Percentiles rank a stretch among this genome's conserved stretches.
Conservation (phyloP, 2,329 filamentous ascomycete species). For the Orbilia oligospora region DNA sequence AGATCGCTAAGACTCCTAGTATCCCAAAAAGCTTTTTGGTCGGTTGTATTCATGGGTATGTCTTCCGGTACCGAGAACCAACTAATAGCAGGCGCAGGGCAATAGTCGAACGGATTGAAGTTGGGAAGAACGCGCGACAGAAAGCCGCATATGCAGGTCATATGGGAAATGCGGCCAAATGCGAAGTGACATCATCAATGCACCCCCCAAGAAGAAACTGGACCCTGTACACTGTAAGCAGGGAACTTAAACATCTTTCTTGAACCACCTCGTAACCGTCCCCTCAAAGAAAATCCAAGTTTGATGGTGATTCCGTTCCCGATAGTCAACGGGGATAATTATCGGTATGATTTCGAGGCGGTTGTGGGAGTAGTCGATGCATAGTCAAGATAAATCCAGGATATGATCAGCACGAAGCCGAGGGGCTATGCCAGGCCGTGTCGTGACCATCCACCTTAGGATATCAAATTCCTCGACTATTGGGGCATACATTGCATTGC, state of each 20-base stretch:
- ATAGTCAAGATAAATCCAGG: neutral
- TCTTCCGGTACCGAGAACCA: neutral
- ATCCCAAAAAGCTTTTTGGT: neutral
- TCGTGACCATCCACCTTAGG: conserved; percentile 1
- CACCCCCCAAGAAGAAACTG: conserved; percentile 3
- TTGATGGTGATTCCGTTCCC: neutral
- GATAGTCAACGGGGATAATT: neutral
- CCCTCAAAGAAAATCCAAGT: conserved; percentile 39
- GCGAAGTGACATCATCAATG: conserved; percentile 51
- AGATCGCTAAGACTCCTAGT: neutral
- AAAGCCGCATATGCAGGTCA: conserved; percentile 59
- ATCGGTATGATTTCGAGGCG: neutral
- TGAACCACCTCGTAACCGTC: conserved; percentile 11
- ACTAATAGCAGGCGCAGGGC: neutral
- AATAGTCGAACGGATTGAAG: neutral
- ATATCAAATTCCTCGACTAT: conserved; percentile 13
- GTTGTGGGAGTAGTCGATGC: conserved; percentile 1
- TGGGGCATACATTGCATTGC: neutral
- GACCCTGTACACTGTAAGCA: conserved; percentile 54
- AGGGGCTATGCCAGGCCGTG: conserved; percentile 26
- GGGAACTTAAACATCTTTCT: neutral
- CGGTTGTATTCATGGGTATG: conserved; percentile 11
- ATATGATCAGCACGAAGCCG: conserved; percentile 8
- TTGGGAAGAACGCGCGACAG: conserved; percentile 25
- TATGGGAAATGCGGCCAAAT: conserved; percentile 31